A percentile compares a stretch with the other conserved stretches of the same genome.
Conservation (phyloP, 495 filamentous ascomycete genomes). For the Astrothelium subdiscretum region DNA sequence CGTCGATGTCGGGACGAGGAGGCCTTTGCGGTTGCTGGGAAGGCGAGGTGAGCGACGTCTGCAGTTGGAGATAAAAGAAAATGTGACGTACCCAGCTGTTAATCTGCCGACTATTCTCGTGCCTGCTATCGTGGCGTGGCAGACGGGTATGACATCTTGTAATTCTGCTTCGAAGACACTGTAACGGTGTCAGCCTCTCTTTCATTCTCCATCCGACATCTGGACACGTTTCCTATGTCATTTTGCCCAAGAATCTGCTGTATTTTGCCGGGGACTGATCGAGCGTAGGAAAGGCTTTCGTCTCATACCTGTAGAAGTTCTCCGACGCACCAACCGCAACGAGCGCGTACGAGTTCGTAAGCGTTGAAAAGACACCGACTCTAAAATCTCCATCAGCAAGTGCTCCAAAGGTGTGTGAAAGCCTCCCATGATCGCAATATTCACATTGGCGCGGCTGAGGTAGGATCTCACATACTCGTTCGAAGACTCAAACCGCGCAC, state of each 20-base stretch:
- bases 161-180: constrained; percentile 91
- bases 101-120: constrained; percentile 90
- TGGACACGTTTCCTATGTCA: no score
- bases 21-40: constrained; percentile 79
- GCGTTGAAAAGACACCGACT: constrained; percentile 89
- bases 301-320: constrained; percentile 87
- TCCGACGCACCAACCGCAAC: constrained; percentile 90
- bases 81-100: constrained; percentile 68
- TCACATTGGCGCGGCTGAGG: constrained; percentile 5
- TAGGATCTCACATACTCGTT: constrained; percentile 63
- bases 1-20: constrained; percentile 88
- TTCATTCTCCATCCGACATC: background rate
- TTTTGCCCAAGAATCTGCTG: no score
- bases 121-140: constrained; percentile 92
- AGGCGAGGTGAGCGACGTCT: background rate
- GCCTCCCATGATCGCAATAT: background rate
- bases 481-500: constrained; percentile 81
- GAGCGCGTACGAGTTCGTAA: constrained; percentile 91
- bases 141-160: constrained; percentile 95
- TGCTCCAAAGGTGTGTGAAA: background rate
- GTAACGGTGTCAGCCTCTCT: constrained; percentile 8
- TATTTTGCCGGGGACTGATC: no score
- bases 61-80: background rate
- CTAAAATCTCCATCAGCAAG: constrained; percentile 33
- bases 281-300: no score